Conservation (phyloP, 1,139 yeast species). For the Hyphopichia wangnamkhiaoensis region DNA sequence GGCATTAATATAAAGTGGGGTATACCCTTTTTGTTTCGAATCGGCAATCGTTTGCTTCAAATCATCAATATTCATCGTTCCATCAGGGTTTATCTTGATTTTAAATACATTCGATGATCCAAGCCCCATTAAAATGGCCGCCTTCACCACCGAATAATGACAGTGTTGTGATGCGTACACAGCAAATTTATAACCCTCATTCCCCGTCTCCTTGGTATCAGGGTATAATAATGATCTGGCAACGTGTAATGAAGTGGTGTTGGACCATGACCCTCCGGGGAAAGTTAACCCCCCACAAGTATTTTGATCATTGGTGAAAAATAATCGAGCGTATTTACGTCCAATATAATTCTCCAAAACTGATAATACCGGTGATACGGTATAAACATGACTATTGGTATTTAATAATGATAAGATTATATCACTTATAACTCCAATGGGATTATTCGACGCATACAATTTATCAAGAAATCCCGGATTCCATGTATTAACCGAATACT, state of each 20-base stretch:
- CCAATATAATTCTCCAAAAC: conserved; percentile 72
- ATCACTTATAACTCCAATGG: conserved; percentile 80
- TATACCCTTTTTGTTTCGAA: conserved; percentile 53
- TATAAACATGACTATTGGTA: conserved; percentile 84
- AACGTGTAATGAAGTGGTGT: conserved; percentile 75
- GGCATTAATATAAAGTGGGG: conserved; percentile 76
- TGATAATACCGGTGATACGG: conserved; percentile 82
- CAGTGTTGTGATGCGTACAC: conserved; percentile 71
- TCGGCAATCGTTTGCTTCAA: conserved; percentile 48
- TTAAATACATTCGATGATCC: conserved; percentile 68
- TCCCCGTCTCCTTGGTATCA: conserved; percentile 67
- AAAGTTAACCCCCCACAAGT: conserved; percentile 82
- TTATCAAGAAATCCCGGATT: conserved; percentile 85
- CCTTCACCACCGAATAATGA: conserved; percentile 81
- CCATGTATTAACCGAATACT: conserved; percentile 82
- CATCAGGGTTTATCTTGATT: conserved; percentile 56
- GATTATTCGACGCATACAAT: conserved; percentile 80
- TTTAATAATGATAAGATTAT: conserved; percentile 67
- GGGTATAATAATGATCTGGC: conserved; percentile 72
- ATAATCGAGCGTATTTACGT: conserved; percentile 65
- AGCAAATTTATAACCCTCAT: conserved; percentile 57
- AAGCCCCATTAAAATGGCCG: conserved; percentile 75
- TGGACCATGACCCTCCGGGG: conserved; percentile 88
- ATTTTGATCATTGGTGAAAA: conserved; percentile 45
- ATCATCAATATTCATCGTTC: conserved; percentile 54